Evolutionary conservation across 805 yeast species (phyloP).

Genomic region (Hemisphaericaspora nanyangensis): DNA sequence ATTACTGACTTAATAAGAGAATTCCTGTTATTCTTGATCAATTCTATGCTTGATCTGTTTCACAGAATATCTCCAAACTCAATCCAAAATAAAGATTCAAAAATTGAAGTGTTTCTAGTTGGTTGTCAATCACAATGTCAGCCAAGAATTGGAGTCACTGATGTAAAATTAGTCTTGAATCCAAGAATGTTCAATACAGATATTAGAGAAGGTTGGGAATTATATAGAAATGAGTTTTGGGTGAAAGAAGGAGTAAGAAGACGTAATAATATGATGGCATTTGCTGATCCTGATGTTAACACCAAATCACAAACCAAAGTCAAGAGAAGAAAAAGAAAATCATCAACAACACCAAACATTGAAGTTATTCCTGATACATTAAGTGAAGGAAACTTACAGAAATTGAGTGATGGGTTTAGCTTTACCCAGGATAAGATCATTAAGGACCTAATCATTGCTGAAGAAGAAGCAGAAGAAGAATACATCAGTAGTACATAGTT

Average conservation of each 20-base stretch:
- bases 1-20: constrained; percentile 36
- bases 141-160: constrained; percentile 64
- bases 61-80: constrained; percentile 35
- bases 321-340: constrained; percentile 15
- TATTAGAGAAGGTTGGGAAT: constrained; percentile 90
- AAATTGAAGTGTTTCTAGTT: constrained; percentile 36
- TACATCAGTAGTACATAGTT: background rate
- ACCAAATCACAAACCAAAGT: constrained; percentile 4
- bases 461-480: too few species aligned
- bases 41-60: constrained; percentile 24
- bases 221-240: constrained; percentile 93
- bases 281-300: constrained; percentile 13
- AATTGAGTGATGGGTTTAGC: constrained; percentile 6
- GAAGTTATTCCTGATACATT: constrained; percentile 5
- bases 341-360: background rate
- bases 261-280: constrained; percentile 32
- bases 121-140: constrained; percentile 45
- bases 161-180: constrained; percentile 75
- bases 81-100: constrained; percentile 25
- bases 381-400: constrained; percentile 18
- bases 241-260: constrained; percentile 72
- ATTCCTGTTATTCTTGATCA: constrained; percentile 26
- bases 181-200: constrained; percentile 81
- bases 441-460: background rate
- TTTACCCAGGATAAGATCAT: background rate